Base-by-base conservation (phyloP, 345 rosid genomes). In the Dimocarpus longan region DNA sequence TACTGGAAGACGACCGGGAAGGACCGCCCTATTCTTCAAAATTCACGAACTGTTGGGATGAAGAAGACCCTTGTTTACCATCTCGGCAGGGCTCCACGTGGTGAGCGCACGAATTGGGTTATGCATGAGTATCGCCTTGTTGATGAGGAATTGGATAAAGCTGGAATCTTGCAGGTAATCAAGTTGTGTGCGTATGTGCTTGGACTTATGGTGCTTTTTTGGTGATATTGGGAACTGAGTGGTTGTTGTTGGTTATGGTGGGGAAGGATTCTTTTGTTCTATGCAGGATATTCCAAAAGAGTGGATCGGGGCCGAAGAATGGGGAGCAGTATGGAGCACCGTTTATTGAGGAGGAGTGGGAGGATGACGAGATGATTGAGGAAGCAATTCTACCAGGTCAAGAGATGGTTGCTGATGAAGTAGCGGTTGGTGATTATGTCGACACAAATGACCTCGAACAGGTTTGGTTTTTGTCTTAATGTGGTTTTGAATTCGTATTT, bases 321-420 rank as follows among this genome's bases (percentile, higher is more conserved):
- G 99, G 99, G 37, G 99, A 96, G 83, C 91, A 93, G 82, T 93
- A 95, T 74, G 99, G 99, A 43, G 99, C 99, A 21, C 99, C 99
- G 0, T 95, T 92, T 79, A 77, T 93, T 77, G 99, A 95, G 77
- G 97, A 95, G 81, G 99, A 95, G 71, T 95, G 99, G 99, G 98
- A 93, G 77, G 86, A 89, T 76, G 97, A 90, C 66, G 91, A 89
- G 65, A 80, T 76, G 69, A 81, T 75, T 24, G 79, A 68, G 67
- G 79, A 48, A 39, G 71, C 83, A 71, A 62, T 83, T 2, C 79
- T 87, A 56, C 92, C 92, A 10, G 85, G 89, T 79, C 89, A 80
- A 77, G 88, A 82, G 70, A 83, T 66, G 70, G 84, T 68, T 72
- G 60, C 81, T 66, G 87, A 85, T 71, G 90, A 85, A 42, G 81